Conservation (phyloP, 139 green algal genomes). For the Micractinium sp. region DNA sequence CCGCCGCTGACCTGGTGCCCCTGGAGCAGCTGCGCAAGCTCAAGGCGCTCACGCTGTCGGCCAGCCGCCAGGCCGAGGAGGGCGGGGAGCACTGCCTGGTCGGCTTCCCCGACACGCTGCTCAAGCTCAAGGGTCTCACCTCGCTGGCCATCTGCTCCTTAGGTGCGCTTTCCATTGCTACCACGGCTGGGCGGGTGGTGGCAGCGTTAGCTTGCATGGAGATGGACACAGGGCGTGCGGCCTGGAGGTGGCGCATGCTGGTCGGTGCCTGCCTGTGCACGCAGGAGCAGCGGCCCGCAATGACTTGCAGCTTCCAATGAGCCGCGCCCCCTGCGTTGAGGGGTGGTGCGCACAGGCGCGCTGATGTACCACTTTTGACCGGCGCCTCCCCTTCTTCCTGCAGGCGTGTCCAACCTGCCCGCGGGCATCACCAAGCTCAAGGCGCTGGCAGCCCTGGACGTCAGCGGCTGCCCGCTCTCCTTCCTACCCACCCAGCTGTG, state of each 20-base stretch:
- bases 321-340: background rate
- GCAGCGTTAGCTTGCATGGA: too few species aligned
- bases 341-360: too few species aligned
- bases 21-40: conserved; percentile 14
- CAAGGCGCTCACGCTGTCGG: background rate
- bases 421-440: conserved; percentile 29
- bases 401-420: conserved; percentile 26
- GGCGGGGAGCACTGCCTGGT: background rate
- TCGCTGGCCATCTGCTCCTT: conserved; percentile 10
- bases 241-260: too few species aligned
- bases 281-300: too few species aligned
- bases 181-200: too few species aligned
- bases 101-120: conserved; percentile 24
- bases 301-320: too few species aligned
- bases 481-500: conserved; percentile 24
- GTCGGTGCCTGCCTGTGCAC: too few species aligned
- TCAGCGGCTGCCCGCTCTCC: conserved; percentile 1
- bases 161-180: background rate
- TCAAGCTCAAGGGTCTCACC: conserved; percentile 18
- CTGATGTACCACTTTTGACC: background rate
- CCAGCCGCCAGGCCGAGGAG: conserved; percentile 21
- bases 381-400: background rate
- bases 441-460: conserved; percentile 14
- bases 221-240: too few species aligned
- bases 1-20: conserved; percentile 12